Percentiles rank a stretch among this genome's conserved stretches.
Evolutionary conservation across 1,139 yeast species (phyloP).

Genomic region (Starmera stellimalicola): DNA sequence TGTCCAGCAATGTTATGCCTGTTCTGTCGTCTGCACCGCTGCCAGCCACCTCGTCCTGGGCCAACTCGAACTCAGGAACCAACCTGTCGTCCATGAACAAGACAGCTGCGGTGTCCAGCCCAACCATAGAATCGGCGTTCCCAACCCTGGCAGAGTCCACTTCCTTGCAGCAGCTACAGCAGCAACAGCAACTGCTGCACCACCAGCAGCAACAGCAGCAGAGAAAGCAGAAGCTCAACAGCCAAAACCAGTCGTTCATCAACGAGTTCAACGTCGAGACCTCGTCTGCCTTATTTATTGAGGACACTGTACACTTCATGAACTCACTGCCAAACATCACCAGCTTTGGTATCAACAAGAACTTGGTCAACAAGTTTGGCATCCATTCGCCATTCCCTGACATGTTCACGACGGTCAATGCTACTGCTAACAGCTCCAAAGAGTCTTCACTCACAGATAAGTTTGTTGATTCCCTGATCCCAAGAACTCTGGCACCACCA

Average conservation of each 20-base stretch:
- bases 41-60: slow-evolving; percentile 25
- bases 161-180: slow-evolving; percentile 26
- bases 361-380: slow-evolving; percentile 25
- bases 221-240: slow-evolving; percentile 13
- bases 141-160: slow-evolving; percentile 66
- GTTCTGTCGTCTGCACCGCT: slow-evolving; percentile 14
- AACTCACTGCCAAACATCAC: slow-evolving; percentile 18
- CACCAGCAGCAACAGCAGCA: slow-evolving; percentile 22
- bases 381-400: slow-evolving; percentile 29
- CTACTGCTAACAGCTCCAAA: slow-evolving; percentile 17
- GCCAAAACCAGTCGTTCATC: slow-evolving; percentile 12
- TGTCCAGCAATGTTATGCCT: slow-evolving; percentile 21
- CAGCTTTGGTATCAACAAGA: slow-evolving; percentile 26
- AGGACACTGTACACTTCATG: slow-evolving; percentile 24
- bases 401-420: slow-evolving; percentile 31
- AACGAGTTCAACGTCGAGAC: slow-evolving; percentile 23
- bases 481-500: slow-evolving; percentile 12
- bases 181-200: slow-evolving; percentile 21
- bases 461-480: slow-evolving; percentile 19
- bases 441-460: slow-evolving; percentile 21
- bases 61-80: slow-evolving; percentile 20
- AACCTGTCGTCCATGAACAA: background rate
- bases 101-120: slow-evolving; percentile 20
- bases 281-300: slow-evolving; percentile 26
- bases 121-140: slow-evolving; percentile 46